Conservation (phyloP, 2,329 filamentous ascomycete species). For the Alternaria panax region DNA sequence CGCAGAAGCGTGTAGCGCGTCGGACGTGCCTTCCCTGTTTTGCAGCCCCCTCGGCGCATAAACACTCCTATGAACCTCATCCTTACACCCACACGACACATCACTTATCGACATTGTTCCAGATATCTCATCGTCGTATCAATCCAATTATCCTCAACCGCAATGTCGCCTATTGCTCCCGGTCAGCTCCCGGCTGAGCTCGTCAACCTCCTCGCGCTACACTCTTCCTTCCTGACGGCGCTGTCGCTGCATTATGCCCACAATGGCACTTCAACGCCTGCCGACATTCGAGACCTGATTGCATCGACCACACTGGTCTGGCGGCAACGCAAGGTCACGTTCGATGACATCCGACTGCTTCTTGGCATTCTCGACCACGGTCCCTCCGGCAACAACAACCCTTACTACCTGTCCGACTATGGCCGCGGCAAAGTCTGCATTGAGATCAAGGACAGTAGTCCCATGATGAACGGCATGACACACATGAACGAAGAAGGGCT, state of each 20-base stretch:
- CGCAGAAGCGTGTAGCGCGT: slow-evolving; percentile 33
- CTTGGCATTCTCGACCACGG: slow-evolving; percentile 51
- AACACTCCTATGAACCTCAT: slow-evolving; percentile 26
- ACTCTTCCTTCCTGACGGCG: slow-evolving; percentile 59
- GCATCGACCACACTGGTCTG: slow-evolving; percentile 54
- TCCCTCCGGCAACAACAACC: slow-evolving; percentile 38
- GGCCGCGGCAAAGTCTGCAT: slow-evolving; percentile 54
- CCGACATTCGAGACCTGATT: slow-evolving; percentile 52
- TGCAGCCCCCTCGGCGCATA: slow-evolving; percentile 40
- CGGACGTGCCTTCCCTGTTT: slow-evolving; percentile 33
- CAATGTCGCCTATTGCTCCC: slow-evolving; percentile 43
- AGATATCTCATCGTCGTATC: slow-evolving; percentile 29
- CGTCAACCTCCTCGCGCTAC: slow-evolving; percentile 54
- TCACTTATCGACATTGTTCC: slow-evolving; percentile 29
- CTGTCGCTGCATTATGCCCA: slow-evolving; percentile 60
- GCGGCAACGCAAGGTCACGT: slow-evolving; percentile 55
- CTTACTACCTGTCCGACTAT: slow-evolving; percentile 54
- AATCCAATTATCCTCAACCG: slow-evolving; percentile 26
- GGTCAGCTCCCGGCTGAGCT: slow-evolving; percentile 52
- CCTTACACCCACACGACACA: slow-evolving; percentile 20
- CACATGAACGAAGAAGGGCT: slow-evolving; percentile 56
- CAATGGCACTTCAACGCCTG: slow-evolving; percentile 55
- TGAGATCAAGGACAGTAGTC: slow-evolving; percentile 46
- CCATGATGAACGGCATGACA: slow-evolving; percentile 35
- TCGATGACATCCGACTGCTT: slow-evolving; percentile 56